Evolutionary conservation across 2,329 filamentous ascomycete genomes (phyloP), one percentile per base, ranked within the genome.

Genomic region (Thelonectria discophora): DNA sequence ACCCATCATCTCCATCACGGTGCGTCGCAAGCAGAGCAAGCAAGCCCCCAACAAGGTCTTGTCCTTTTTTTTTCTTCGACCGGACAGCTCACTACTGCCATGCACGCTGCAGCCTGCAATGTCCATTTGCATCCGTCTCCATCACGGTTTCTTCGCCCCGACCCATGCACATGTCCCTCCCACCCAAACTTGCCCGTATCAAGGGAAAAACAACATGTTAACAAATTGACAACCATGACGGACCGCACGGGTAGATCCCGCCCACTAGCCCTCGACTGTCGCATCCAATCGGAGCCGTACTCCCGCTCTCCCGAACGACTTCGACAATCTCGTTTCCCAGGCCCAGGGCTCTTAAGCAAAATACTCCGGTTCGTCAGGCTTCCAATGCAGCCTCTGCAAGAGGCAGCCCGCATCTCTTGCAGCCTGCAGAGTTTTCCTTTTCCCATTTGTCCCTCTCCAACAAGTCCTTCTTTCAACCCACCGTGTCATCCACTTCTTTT

Each of bases 231-330:
- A 13, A 37, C 21, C 21, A 24, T 24, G 30, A 46, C 60, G 60
- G 60, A 53, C 52, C 46, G 56, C 52, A 60, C 60, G 56, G 56
- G 60, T 60, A 60, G 56, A 60, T 60, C 56, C 60, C 60, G 56
- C 52, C 60, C 46, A 43, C 51, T 49, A 55, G 39, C 34, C 30
- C 10, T 13, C 21, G 12, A 5, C 45, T 47, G 9, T 20, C 11
- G 48, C 30, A 62, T 48, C 60, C 60, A 62, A 62, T 62, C 58
- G 58, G 58, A 61, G 32, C 46, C 18, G 34, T 34, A 34, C 34
- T 24, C 53, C 32, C 53, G 39, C 42, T 46, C 37, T 42, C 30
- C 58, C 58, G 58, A 30, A 30, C 52, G 24, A 37, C 53, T 45
- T 30, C 32, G 39, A 47, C 58, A 24, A 27, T 47, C 51, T 54